Evolutionary conservation across 2,329 filamentous ascomycete genomes (phyloP).

Genomic region (Albifimbria verrucaria): DNA sequence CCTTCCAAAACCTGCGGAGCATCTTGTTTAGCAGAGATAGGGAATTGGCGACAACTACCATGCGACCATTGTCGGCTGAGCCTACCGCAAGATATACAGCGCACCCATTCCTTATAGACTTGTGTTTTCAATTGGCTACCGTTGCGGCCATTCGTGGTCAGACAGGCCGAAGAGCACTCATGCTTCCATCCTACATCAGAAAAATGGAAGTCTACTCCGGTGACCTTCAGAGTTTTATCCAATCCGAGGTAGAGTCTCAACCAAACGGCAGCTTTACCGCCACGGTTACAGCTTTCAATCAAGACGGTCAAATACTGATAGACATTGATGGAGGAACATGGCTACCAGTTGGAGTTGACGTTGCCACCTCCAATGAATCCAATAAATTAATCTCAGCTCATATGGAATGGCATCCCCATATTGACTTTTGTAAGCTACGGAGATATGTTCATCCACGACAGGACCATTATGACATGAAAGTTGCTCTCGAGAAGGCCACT

Average conservation of each 20-base stretch:
- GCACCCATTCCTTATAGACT: not conserved
- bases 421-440: conserved; percentile 3
- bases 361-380: not conserved
- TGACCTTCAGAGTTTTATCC: not conserved
- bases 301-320: not conserved
- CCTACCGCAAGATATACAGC: not conserved
- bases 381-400: not conserved
- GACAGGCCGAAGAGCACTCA: not conserved
- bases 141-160: not conserved
- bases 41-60: not conserved
- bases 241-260: not conserved
- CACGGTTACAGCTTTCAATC: not conserved
- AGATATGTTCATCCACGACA: not conserved
- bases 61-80: not conserved
- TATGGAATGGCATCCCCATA: conserved; percentile 5
- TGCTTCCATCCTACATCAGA: not conserved
- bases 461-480: not conserved
- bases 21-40: not conserved
- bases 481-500: conserved; percentile 2
- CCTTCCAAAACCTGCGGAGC: not conserved
- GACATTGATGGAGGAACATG: not conserved
- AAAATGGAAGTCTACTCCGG: not conserved
- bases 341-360: not conserved
- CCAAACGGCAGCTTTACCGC: not conserved
- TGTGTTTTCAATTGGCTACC: not conserved